Conservation (phyloP, 2,329 filamentous ascomycete genomes). For the Dendryphion nanum region DNA sequence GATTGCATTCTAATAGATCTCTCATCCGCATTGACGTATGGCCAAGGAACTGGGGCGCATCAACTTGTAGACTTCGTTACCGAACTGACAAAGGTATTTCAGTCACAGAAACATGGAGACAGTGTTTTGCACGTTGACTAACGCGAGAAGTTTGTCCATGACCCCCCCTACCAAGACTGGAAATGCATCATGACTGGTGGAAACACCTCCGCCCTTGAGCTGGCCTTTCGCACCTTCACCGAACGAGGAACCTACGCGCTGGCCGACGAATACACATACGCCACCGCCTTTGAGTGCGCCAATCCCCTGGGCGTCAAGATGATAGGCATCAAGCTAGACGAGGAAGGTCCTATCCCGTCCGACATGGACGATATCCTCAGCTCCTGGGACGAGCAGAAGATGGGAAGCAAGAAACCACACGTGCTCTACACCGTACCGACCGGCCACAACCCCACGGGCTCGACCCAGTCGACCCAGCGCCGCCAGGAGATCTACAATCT, state of each 20-base stretch:
- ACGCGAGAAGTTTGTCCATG: neutral
- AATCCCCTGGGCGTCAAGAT: neutral
- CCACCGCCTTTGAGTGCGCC: neutral
- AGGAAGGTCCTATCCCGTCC: neutral
- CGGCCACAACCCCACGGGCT: slow-evolving; percentile 1
- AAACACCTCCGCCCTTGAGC: neutral
- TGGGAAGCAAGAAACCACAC: neutral
- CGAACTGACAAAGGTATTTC: too few relatives aligned
- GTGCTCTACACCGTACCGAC: neutral
- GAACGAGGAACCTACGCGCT: neutral
- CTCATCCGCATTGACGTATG: too few relatives aligned
- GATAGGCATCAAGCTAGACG: neutral
- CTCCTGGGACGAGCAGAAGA: neutral
- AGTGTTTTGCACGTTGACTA: too few relatives aligned
- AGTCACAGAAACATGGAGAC: too few relatives aligned
- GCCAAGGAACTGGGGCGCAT: too few relatives aligned
- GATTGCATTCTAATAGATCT: too few relatives aligned
- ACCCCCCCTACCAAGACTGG: slow-evolving; percentile 1
- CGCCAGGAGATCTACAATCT: neutral
- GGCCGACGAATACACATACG: neutral
- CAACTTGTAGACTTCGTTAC: too few relatives aligned
- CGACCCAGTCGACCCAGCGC: neutral
- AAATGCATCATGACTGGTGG: neutral
- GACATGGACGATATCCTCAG: neutral
- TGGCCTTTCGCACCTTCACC: neutral